Evolutionary conservation across 2,329 filamentous ascomycete species (phyloP), one percentile per base, ranked within the genome.

Genomic region (Emergomyces orientalis): DNA sequence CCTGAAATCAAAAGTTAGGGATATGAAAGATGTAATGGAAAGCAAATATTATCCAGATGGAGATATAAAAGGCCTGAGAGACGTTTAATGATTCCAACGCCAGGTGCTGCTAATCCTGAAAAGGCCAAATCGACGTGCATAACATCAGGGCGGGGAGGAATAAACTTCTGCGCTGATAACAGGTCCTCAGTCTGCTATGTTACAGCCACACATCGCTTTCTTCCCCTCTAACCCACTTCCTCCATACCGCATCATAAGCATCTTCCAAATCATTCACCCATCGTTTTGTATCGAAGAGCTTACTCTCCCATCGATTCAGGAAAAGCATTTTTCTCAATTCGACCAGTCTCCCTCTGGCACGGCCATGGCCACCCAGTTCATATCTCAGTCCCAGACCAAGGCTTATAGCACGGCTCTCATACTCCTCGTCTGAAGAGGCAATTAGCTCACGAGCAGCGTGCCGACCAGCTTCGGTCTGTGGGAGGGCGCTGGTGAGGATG

Each of bases 201-300:
- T 60, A 67, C 61, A 99, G 81, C 81, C 91, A 94, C 67, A 99
- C 96, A 79, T 99, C 94, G 9, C 93, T 92, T n/a, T 89, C 87
- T 75, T 91, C 85, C 14, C 91, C 92, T 49, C 79, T 81, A 47
- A 92, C 91, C 93, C 94, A 99, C 72, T 86, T 84, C 69, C 82
- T 82, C 94, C 94, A 99, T 22, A 92, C 91, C 72, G 89, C 85
- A 67, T 89, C 87, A 74, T 97, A 99, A 14, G 91, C 92, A 65
- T 84, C 82, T 78, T 99, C 94, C 25, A 99, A 78, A 76, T 97
- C 92, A 56, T 81, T 78, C 32, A 97, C 93, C 94, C 94, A 99
- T 68, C 94, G 84, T 69, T 81, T 84, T 6, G 94, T 99, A 75
- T 99, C 86, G 73, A 99, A 99, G 52, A 99, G 80, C 17, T 88